Conservation (phyloP, 75 land plant species). For the Isoetes taiwanensis region DNA sequence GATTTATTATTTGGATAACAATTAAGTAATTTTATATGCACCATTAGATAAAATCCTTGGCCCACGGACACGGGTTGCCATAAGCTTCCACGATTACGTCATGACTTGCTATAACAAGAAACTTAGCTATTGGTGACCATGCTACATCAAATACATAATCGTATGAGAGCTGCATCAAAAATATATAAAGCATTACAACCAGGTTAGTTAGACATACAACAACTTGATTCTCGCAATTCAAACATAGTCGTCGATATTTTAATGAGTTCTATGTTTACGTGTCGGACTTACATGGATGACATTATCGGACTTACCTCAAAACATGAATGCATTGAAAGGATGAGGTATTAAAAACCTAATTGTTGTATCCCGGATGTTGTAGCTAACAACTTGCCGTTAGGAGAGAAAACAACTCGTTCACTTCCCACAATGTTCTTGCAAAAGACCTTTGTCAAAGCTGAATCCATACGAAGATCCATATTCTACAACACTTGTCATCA, state of each 20-base stretch:
- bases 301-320: too few relatives aligned
- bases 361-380: constrained; percentile 30
- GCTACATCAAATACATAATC: constrained; percentile 36
- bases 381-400: constrained; percentile 25
- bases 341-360: constrained; percentile 27
- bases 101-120: constrained; percentile 37
- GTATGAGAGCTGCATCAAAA: constrained; percentile 30
- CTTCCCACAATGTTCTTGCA: constrained; percentile 28
- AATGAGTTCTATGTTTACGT: too few relatives aligned
- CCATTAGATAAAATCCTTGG: too few relatives aligned
- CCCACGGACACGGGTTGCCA: constrained; percentile 32
- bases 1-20: too few relatives aligned
- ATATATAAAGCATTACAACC: too few relatives aligned
- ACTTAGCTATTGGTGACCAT: constrained; percentile 34
- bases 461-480: constrained; percentile 26
- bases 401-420: constrained; percentile 31
- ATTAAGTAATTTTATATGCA: too few relatives aligned
- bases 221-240: too few relatives aligned
- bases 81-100: constrained; percentile 28
- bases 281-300: too few relatives aligned
- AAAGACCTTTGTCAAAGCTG: constrained; percentile 12
- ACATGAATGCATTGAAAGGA: constrained; percentile 21
- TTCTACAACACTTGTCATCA: constrained; percentile 29
- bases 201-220: too few relatives aligned
- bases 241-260: too few relatives aligned